Percentiles rank a stretch among this genome's conserved stretches.
Conservation (phyloP, 805 yeast genomes). For the Sungouiozyma intestinalis region DNA sequence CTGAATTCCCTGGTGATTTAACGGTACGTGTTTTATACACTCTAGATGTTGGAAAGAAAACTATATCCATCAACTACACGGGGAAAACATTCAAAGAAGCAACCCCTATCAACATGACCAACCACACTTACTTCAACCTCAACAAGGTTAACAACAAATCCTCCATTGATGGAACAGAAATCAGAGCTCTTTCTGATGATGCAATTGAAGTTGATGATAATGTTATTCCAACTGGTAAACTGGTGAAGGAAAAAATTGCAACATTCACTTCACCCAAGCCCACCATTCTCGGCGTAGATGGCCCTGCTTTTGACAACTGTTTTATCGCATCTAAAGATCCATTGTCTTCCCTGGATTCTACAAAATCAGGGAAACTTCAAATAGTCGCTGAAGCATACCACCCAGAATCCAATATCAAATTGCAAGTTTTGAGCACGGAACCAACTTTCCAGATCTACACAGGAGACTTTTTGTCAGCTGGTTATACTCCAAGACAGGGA, state of each 20-base stretch:
- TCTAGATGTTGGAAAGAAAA: slow-evolving; percentile 25
- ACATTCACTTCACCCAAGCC: slow-evolving; percentile 17
- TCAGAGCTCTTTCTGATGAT: slow-evolving; percentile 31
- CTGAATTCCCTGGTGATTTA: slow-evolving; percentile 55
- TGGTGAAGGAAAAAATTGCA: slow-evolving; percentile 21
- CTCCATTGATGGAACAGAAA: slow-evolving; percentile 31
- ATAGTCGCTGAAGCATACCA: slow-evolving; percentile 36
- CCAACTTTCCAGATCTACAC: slow-evolving; percentile 60
- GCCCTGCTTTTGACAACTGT: slow-evolving; percentile 36
- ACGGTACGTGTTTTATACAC: slow-evolving; percentile 38
- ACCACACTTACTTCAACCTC: slow-evolving; percentile 53
- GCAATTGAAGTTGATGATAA: slow-evolving; percentile 34
- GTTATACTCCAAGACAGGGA: slow-evolving; percentile 35
- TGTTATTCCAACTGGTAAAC: slow-evolving; percentile 39
- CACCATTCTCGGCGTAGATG: slow-evolving; percentile 22
- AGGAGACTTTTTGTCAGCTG: slow-evolving; percentile 39
- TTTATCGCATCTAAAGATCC: slow-evolving; percentile 30
- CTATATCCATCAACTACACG: slow-evolving; percentile 41
- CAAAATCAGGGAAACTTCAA: slow-evolving; percentile 32
- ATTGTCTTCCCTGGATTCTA: slow-evolving; percentile 30
- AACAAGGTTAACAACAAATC: slow-evolving; percentile 23
- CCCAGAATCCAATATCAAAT: slow-evolving; percentile 33
- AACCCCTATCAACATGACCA: slow-evolving; percentile 48
- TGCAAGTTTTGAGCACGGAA: slow-evolving; percentile 45
- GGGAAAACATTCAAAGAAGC: slow-evolving; percentile 25